Conservation (phyloP, 306 rosid genomes). For the Cicer chorassanicum region DNA sequence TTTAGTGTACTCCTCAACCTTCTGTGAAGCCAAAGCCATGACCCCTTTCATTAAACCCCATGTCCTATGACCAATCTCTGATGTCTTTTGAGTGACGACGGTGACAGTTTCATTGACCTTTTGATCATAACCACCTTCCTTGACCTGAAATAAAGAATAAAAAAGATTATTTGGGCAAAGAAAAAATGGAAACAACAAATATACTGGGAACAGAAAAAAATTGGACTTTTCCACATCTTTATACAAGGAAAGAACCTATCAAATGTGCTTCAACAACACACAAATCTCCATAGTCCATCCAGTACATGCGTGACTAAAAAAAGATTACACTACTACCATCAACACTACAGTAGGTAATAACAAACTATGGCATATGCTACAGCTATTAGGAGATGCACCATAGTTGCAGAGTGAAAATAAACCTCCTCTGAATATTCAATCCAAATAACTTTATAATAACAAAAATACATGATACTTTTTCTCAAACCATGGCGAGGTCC, state of each 20-base stretch:
- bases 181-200: not conserved
- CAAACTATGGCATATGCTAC: not conserved
- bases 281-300: not conserved
- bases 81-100: conserved; percentile 84
- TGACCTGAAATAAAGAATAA: conserved; percentile 60
- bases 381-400: not conserved
- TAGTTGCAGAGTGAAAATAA: not conserved
- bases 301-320: conserved; percentile 4
- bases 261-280: not conserved
- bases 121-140: conserved; percentile 89
- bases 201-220: not conserved
- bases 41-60: conserved; percentile 98
- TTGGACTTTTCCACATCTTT: conserved; percentile 16
- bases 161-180: not conserved
- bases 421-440: not conserved
- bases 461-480: not conserved
- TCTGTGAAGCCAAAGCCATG: conserved; percentile 88
- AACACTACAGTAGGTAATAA: not conserved
- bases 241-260: conserved; percentile 10
- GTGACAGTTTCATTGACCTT: conserved; percentile 89
- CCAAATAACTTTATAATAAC: not conserved
- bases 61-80: conserved; percentile 87
- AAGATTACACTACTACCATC: not conserved
- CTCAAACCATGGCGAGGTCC: not conserved
- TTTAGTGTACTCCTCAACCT: conserved; percentile 81